A percentile compares a stretch with the other conserved stretches of the same genome.
Evolutionary conservation across 2,329 filamentous ascomycete species (phyloP).

Genomic region (Penicillium corylophilum): DNA sequence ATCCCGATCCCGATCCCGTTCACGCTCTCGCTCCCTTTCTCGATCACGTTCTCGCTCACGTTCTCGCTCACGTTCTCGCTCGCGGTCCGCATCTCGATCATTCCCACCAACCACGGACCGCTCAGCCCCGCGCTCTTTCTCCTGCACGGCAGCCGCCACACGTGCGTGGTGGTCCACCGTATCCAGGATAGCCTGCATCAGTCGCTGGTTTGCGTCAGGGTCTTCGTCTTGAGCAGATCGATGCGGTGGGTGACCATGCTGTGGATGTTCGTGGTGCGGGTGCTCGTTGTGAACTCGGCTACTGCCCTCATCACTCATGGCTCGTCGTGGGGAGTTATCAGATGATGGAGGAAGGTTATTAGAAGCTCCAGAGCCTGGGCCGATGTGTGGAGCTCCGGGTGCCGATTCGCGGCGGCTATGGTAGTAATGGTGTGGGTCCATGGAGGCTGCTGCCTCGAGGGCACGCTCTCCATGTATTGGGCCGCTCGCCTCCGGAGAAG

Average conservation of each 20-base stretch:
- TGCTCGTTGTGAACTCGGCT: conserved; percentile 7
- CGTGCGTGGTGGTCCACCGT: conserved; percentile 42
- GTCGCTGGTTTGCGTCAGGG: conserved; percentile 39
- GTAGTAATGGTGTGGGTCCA: conserved; percentile 4
- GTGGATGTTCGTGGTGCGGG: conserved; percentile 12
- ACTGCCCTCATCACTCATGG: conserved; percentile 38
- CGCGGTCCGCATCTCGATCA: conserved; percentile 7
- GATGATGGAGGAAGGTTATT: conserved; percentile 10
- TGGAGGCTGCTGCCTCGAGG: conserved; percentile 1
- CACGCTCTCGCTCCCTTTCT: conserved; percentile 11
- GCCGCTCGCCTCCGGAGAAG: neutral
- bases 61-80: conserved; percentile 15
- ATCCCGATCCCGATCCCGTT: conserved; percentile 27
- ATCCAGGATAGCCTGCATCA: conserved; percentile 45
- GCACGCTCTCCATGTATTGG: conserved; percentile 14
- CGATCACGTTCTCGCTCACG: conserved; percentile 15
- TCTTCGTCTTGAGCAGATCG: conserved; percentile 33
- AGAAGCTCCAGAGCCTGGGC: conserved; percentile 24
- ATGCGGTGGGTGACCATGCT: conserved; percentile 17
- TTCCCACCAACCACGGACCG: conserved; percentile 13
- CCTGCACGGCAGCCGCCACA: conserved; percentile 34
- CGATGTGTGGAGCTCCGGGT: conserved; percentile 21
- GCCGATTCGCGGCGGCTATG: conserved; percentile 26
- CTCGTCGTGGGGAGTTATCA: conserved; percentile 35
- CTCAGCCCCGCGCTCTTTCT: conserved; percentile 27